phyloP scores from a whole-genome alignment of 2,329 filamentous ascomycete genomes.

The Nigrograna mackinnonii region DNA sequence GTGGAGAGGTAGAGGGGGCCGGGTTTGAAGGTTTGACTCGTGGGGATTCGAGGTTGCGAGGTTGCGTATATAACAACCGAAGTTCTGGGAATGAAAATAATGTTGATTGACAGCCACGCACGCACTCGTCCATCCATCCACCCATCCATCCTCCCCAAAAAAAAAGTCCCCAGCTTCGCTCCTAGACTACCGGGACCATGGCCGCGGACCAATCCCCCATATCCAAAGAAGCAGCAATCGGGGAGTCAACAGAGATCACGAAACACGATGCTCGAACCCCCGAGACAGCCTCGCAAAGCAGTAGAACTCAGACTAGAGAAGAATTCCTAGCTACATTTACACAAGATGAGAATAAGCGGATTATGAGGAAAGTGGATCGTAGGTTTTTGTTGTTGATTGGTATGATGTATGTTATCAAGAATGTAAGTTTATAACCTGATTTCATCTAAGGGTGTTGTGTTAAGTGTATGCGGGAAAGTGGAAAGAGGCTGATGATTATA shows the following conservation, averaged over 20 bases:
- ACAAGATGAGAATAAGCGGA: constrained; percentile 9
- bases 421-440: constrained; percentile 6
- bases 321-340: constrained; percentile 12
- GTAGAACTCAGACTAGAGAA: constrained; percentile 1
- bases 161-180: too few relatives aligned
- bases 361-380: constrained; percentile 17
- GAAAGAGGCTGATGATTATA: too few relatives aligned
- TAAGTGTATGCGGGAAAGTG: background rate
- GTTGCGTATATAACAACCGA: too few relatives aligned
- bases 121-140: too few relatives aligned
- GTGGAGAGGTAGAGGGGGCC: too few relatives aligned
- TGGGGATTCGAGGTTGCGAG: too few relatives aligned
- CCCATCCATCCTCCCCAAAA: too few relatives aligned
- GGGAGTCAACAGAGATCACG: too few relatives aligned
- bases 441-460: background rate
- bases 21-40: too few relatives aligned
- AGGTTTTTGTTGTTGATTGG: constrained; percentile 15
- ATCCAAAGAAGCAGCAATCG: background rate
- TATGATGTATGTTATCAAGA: constrained; percentile 16
- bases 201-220: background rate
- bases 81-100: too few relatives aligned
- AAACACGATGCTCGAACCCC: constrained; percentile 1
- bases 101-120: too few relatives aligned
- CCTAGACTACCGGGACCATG: too few relatives aligned
- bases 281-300: constrained; percentile 1